Conservation (phyloP, 768 basidiomycete genomes). For the Pleurotus djamor region DNA sequence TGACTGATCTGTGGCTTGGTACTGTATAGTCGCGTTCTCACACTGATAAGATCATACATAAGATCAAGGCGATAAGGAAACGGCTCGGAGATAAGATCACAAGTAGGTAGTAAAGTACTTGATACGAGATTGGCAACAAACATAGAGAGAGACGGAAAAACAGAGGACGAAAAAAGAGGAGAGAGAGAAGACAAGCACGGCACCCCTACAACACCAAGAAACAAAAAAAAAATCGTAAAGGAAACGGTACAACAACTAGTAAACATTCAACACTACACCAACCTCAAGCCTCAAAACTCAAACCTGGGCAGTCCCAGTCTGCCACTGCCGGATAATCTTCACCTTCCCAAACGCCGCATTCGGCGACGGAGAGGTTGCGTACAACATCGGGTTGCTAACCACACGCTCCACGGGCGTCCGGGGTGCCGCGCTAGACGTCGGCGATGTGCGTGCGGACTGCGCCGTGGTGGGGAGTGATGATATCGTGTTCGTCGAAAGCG, state of each 20-base stretch:
- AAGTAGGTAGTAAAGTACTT: too few species aligned
- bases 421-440: slow-evolving; percentile 44
- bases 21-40: slow-evolving; percentile 52
- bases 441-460: slow-evolving; percentile 47
- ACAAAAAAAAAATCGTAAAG: too few species aligned
- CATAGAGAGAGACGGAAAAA: too few species aligned
- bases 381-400: slow-evolving; percentile 21
- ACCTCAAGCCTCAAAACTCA: slow-evolving; percentile 19
- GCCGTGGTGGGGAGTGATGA: slow-evolving; percentile 28
- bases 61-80: background rate
- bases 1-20: slow-evolving; percentile 40
- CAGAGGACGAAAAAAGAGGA: too few species aligned
- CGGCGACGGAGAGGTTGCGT: slow-evolving; percentile 26
- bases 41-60: slow-evolving; percentile 1
- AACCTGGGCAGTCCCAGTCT: slow-evolving; percentile 37
- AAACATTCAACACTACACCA: too few species aligned
- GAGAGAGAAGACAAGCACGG: too few species aligned
- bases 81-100: too few species aligned
- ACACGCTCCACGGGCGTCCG: slow-evolving; percentile 42
- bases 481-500: background rate
- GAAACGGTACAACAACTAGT: too few species aligned
- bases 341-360: slow-evolving; percentile 36
- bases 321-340: slow-evolving; percentile 51
- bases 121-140: too few species aligned
- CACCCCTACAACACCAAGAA: too few species aligned